Evolutionary conservation across 1,139 yeast genomes (phyloP), one percentile per base, ranked within the genome.

Genomic region (Blastobotrys serpentis): DNA sequence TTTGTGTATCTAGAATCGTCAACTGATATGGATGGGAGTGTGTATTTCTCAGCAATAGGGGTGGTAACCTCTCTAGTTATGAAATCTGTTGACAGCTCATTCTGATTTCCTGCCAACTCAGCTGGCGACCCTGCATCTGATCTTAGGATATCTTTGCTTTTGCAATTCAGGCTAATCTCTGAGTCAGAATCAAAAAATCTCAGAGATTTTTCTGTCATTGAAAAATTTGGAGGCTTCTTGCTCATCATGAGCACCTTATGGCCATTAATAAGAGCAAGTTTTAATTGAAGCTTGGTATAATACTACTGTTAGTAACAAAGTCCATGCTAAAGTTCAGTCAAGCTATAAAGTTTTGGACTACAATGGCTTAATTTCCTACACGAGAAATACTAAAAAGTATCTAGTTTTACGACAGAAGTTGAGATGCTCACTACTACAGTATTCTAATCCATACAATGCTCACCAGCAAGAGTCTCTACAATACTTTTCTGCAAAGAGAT

Each of bases 21-120:
- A 11, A 29, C 13, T 10, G 14, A 6, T 4, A 6, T 29, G n/a
- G 32, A 29, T 29, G 32, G 32, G n/a, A 29, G 32, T 4, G 32
- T 29, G 32, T 29, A 29, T 17, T 30, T 36, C 14, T 44, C 37
- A 3, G 47, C 43, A 44, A 44, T 44, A 1, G 47, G 47, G n/a
- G 47, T 44, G 11, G 33, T 33, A 6, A 19, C 22, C 17, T 10
- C 13, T n/a, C n/a, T n/a, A n/a, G n/a, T n/a, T n/a, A n/a, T n/a
- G n/a, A n/a, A n/a, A n/a, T n/a, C n/a, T n/a, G n/a, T n/a, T n/a
- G n/a, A n/a, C n/a, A n/a, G n/a, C n/a, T 19, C 25, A 11, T 29
- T 11, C 7, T 6, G 32, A 11, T 6, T 4, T 7, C 5, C 23
- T 13, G 40, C 11, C 10, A 17, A 11, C 10, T 36, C 19, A 8